Base-by-base conservation (phyloP, 2,329 filamentous ascomycete species). In the Exophiala phaeomuriformis region DNA sequence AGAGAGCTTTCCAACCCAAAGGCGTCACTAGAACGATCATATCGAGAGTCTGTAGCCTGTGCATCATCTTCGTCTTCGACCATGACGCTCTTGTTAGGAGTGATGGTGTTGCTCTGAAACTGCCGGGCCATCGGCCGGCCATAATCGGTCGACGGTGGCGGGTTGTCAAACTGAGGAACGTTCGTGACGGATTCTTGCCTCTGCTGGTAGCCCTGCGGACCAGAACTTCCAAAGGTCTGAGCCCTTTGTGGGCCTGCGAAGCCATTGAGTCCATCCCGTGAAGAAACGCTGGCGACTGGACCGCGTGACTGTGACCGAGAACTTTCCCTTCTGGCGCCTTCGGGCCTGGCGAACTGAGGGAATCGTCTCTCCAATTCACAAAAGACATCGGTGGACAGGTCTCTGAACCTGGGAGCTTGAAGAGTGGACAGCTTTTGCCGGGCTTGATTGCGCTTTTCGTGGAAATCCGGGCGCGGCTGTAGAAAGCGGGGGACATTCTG, bases 391-490 rank as follows among this genome's bases (percentile, higher is more conserved):
- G 90, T 95, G 6, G 90, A 91, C 4, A 98, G 77, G 66, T 97
- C 90, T 63, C 88, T 82, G 67, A 98, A 98, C 53, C 91, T 80
- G 29, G 88, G 84, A 27, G 86, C 83, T 2, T 90, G 89, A 9
- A 98, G 80, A 0, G 90, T 95, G 0, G 90, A 91, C 19, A 98
- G 80, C 69, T 95, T 94, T 70, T 96, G 90, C 39, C 93, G 82
- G n/a, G 93, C 93, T 69, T 97, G 90, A 67, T 98, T 98, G 59
- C 93, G 85, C 72, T 97, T 98, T 2, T 90, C 90, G 69, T 98
- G 93, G 71, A 97, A 97, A 59, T 83, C 85, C 60, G 85, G 80
- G 68, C 91, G 89, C n/a, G 93, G 88, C 28, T 88, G 74, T 4
- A 98, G 79, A 66, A 83, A 94, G 8, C 81, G 74, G 1, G 89